phyloP scores from a whole-genome alignment of 2,329 filamentous ascomycete genomes.

The Colletotrichum trifolii region DNA sequence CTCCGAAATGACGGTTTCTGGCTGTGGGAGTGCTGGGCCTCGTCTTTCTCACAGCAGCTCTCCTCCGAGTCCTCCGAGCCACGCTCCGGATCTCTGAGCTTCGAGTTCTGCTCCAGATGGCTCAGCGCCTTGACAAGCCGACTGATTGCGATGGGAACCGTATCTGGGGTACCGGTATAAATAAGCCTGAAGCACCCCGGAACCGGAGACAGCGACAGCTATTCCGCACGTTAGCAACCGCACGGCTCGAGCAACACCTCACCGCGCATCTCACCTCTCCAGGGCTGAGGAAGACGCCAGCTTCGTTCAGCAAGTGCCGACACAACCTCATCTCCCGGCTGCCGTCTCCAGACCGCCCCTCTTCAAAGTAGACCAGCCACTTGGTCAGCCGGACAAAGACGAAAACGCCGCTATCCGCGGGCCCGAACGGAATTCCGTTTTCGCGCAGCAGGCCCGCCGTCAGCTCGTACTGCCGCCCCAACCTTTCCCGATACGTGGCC shows the following conservation, averaged over 20 bases:
- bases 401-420: constrained; percentile 9
- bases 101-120: neutral
- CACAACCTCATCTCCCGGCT: constrained; percentile 8
- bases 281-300: constrained; percentile 17
- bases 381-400: constrained; percentile 12
- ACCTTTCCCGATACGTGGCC: constrained; percentile 8
- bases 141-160: neutral
- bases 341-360: no score
- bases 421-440: constrained; percentile 1
- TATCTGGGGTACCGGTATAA: neutral
- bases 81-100: no score
- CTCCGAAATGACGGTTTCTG: neutral
- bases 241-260: no score
- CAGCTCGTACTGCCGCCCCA: neutral
- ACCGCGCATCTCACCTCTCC: constrained; percentile 6
- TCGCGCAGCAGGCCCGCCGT: neutral
- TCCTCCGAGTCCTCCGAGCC: neutral
- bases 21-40: no score
- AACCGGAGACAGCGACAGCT: constrained; percentile 7
- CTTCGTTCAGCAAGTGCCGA: constrained; percentile 2
- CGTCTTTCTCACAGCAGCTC: neutral
- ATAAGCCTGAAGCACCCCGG: constrained; percentile 18
- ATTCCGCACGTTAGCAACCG: neutral
- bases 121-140: neutral
- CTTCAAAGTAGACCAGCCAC: constrained; percentile 7